Percentiles rank a stretch among this genome's conserved stretches.
Conservation (phyloP, 176 grass and related monocot genomes). For the Pontederia paniculata region DNA sequence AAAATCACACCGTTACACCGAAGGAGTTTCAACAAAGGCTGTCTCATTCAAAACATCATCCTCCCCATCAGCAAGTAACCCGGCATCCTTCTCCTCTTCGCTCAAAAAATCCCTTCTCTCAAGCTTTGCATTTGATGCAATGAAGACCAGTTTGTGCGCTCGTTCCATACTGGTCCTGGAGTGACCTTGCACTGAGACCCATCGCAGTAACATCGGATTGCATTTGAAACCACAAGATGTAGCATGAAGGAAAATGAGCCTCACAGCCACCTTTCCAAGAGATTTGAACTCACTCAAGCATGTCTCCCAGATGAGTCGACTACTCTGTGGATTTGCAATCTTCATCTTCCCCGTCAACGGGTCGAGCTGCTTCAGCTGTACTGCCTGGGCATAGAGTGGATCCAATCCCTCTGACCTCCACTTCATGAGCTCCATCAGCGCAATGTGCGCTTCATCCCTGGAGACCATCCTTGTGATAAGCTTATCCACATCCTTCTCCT, state of each 20-base stretch:
- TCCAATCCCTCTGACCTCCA: constrained; percentile 71
- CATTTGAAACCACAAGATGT: constrained; percentile 44
- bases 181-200: constrained; percentile 8
- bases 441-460: constrained; percentile 72
- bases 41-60: background rate
- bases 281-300: constrained; percentile 67
- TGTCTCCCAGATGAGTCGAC: constrained; percentile 75
- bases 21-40: background rate
- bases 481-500: constrained; percentile 77
- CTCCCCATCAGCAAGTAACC: background rate
- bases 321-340: constrained; percentile 78
- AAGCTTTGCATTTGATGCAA: background rate
- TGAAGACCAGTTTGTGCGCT: background rate
- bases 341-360: constrained; percentile 70
- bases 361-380: constrained; percentile 72
- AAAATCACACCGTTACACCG: background rate
- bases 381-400: constrained; percentile 77
- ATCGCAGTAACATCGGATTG: constrained; percentile 34
- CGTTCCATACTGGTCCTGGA: background rate
- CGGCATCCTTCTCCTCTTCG: constrained; percentile 1
- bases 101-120: background rate
- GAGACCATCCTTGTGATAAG: constrained; percentile 66
- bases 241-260: constrained; percentile 79
- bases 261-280: constrained; percentile 57
- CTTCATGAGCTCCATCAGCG: constrained; percentile 88